Evolutionary conservation across 169 alveolate genomes (phyloP).

Genomic region (Condylostoma magnum): DNA sequence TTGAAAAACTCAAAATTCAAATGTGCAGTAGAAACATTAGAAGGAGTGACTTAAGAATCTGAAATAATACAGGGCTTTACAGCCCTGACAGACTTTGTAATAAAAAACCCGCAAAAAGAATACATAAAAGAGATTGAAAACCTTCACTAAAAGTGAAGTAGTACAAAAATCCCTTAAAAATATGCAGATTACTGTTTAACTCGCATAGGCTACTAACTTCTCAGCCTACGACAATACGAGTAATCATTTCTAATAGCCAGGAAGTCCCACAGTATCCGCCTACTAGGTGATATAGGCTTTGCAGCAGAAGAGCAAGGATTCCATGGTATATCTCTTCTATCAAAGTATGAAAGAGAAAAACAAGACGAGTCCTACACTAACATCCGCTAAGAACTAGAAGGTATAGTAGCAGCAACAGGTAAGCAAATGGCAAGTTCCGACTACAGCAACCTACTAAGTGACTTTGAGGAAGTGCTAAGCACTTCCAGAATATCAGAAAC

Average conservation of each 20-base stretch:
- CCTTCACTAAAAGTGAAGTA: background rate
- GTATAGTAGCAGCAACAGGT: constrained; percentile 3
- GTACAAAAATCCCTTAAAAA: background rate
- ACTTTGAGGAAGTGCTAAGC: constrained; percentile 18
- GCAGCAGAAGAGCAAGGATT: constrained; percentile 13
- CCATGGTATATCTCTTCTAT: constrained; percentile 21
- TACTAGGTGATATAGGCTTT: constrained; percentile 17
- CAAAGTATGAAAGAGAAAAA: constrained; percentile 20
- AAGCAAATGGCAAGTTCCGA: background rate
- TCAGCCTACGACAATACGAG: background rate
- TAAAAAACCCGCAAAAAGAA: background rate
- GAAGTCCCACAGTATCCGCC: background rate
- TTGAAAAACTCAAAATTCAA: too few species aligned
- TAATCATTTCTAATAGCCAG: constrained; percentile 13
- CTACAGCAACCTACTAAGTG: constrained; percentile 1
- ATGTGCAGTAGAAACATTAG: background rate
- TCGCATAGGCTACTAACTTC: constrained; percentile 13
- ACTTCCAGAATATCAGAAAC: background rate
- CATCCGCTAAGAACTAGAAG: constrained; percentile 15
- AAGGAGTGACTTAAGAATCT: background rate
- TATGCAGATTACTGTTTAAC: background rate
- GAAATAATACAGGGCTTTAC: constrained; percentile 1
- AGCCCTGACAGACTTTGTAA: background rate
- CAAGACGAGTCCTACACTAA: background rate
- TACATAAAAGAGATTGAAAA: constrained; percentile 2